A percentile compares a stretch with the other conserved stretches of the same genome.
phyloP scores from a whole-genome alignment of 805 yeast genomes.

The Metschnikowia noctiluminum region DNA sequence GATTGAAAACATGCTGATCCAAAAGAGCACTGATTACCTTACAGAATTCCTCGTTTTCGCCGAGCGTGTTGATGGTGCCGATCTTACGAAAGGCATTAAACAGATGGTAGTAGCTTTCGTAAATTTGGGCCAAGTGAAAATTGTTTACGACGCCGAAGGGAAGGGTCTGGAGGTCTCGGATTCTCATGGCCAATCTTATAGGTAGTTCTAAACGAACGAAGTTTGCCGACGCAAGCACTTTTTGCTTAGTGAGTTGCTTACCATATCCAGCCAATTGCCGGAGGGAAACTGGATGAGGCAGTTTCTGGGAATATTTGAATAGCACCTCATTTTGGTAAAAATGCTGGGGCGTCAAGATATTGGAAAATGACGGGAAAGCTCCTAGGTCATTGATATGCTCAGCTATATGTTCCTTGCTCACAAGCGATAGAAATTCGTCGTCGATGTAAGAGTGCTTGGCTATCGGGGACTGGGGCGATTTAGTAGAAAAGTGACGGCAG shows the following conservation, averaged over 20 bases:
- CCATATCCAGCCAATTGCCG: conserved; percentile 90
- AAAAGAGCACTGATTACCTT: conserved; percentile 58
- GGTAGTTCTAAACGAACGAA: conserved; percentile 86
- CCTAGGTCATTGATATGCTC: conserved; percentile 34
- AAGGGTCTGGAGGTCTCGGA: conserved; percentile 72
- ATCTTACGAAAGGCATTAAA: conserved; percentile 81
- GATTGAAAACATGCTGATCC: conserved; percentile 74
- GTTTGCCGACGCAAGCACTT: conserved; percentile 78
- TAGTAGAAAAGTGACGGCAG: background rate
- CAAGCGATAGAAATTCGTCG: conserved; percentile 33
- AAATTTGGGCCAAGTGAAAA: conserved; percentile 80
- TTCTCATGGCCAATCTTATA: conserved; percentile 74
- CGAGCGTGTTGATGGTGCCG: conserved; percentile 61
- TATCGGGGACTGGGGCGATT: background rate
- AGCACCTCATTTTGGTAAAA: conserved; percentile 80
- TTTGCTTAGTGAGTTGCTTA: conserved; percentile 67
- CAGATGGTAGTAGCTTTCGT: conserved; percentile 83
- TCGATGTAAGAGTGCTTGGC: conserved; percentile 22
- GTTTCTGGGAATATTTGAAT: conserved; percentile 55
- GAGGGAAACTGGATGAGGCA: conserved; percentile 88
- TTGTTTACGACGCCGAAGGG: conserved; percentile 85
- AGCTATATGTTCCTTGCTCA: conserved; percentile 28
- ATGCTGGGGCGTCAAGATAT: conserved; percentile 58
- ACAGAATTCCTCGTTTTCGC: conserved; percentile 76
- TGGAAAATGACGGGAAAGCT: conserved; percentile 41